These are phyloP conservation scores for Saturnispora bothae DNA, from an alignment of 805 yeast genomes.

Conservation along the genomic window DNA sequence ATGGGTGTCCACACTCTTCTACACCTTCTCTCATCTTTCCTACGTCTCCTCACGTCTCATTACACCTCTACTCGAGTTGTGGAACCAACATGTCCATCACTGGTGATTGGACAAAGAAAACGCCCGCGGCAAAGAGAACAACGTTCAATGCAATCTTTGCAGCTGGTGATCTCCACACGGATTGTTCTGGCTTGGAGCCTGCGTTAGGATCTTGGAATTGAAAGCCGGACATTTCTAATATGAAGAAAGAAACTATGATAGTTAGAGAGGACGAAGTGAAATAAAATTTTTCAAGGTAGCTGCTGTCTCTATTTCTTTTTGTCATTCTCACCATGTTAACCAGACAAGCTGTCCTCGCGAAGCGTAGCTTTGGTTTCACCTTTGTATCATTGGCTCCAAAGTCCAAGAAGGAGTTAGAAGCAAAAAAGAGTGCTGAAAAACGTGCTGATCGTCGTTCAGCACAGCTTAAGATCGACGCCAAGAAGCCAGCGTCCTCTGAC, in stretches of 20 bases:
- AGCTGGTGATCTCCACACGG: conserved; percentile 48
- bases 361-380: too few species aligned
- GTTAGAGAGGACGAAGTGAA: neutral
- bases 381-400: too few species aligned
- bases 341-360: too few species aligned
- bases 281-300: neutral
- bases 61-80: conserved; percentile 29
- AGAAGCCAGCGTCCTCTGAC: conserved; percentile 32
- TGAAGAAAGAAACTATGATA: too few species aligned
- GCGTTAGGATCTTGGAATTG: conserved; percentile 18
- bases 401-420: conserved; percentile 20
- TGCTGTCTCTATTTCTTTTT: too few species aligned
- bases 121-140: conserved; percentile 60
- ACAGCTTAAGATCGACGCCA: conserved; percentile 26
- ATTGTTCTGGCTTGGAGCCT: conserved; percentile 21
- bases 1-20: too few species aligned
- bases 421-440: conserved; percentile 20
- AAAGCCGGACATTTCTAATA: conserved; percentile 26
- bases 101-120: conserved; percentile 66
- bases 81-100: conserved; percentile 77
- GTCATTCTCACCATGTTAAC: too few species aligned
- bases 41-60: neutral
- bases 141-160: conserved; percentile 57
- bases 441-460: conserved; percentile 20
- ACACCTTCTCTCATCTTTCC: too few species aligned